Base-by-base conservation (phyloP, 164 flowering plant species). In the Echeveria elegans region DNA sequence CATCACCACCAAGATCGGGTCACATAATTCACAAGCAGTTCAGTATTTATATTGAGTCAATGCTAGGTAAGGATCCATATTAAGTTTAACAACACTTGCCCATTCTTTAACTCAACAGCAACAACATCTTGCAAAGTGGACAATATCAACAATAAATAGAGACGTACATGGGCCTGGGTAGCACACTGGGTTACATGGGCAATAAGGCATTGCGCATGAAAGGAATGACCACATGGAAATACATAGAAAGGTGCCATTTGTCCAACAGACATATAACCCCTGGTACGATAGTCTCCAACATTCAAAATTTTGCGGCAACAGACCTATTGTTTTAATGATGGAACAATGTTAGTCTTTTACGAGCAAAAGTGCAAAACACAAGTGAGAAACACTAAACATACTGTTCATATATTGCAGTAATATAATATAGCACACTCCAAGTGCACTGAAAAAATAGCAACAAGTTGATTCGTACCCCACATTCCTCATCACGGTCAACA, bases 181-280 rank as follows among this genome's bases (percentile, higher is more conserved):
- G 92, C 81, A 76, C 94, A 84, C 37, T 83, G 80, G 9, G 97
- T 95, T 32, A 95, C 89, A 74, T 92, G 99, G 48, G 99, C 91
- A 74, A 95, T 85, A 72, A 92, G 76, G 76, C 99, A 95, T 38
- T 85, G 80, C 7, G 96, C 78, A 79, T 95, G 99, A 70, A 95
- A 95, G 66, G 89, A 82, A 77, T 95, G 97, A 29, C 99, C 97
- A 75, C 99, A 95, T 40, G 97, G 99, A 75, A 95, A 95, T 66
- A 95, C 92, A 78, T 95, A 95, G 77, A 95, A 95, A 34, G 99
- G 97, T 34, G 99, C 96, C 90, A 90, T 85, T 61, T 86, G 84
- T 68, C 92, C 97, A 16, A 82, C 85, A 47, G 99, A 72, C 36
- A 86, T 73, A 78, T 90, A 92, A n/a, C 92, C 91, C 66, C 85